Conservation (phyloP, 208 protist species). For the Acanthamoeba lugdunensis region DNA sequence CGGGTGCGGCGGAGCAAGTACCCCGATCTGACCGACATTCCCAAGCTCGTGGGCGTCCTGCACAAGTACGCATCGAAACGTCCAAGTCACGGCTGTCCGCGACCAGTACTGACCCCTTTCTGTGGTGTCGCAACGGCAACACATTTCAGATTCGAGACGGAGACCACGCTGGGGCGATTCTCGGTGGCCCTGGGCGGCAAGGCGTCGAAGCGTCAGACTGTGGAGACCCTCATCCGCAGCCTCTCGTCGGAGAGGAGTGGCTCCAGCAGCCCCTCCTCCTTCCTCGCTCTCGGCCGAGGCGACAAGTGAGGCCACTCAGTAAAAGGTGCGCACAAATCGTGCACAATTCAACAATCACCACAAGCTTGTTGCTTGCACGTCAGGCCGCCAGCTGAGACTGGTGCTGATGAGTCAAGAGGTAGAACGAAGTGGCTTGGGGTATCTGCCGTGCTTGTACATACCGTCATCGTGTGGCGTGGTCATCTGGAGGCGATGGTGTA, state of each 20-base stretch:
- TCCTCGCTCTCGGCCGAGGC: background rate
- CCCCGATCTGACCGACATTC: background rate
- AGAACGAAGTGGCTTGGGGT: too few species aligned
- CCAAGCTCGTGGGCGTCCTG: background rate
- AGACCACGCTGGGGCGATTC: constrained; percentile 11
- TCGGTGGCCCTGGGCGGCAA: constrained; percentile 8
- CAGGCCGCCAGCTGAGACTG: too few species aligned
- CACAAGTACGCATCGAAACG: constrained; percentile 9
- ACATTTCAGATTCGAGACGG: background rate
- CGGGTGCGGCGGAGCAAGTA: background rate
- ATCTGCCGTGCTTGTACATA: too few species aligned
- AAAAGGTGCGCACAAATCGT: too few species aligned
- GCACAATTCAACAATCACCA: too few species aligned
- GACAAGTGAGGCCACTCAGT: background rate
- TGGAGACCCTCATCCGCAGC: constrained; percentile 26
- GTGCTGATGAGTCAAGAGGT: too few species aligned
- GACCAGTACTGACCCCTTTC: too few species aligned
- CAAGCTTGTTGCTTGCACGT: too few species aligned
- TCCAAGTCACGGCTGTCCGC: too few species aligned
- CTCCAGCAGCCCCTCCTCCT: background rate
- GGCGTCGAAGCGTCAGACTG: constrained; percentile 8
- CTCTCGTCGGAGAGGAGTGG: background rate
- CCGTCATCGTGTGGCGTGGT: too few species aligned
- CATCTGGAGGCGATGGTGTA: too few species aligned
- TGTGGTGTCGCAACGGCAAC: too few species aligned